A percentile compares a stretch with the other conserved stretches of the same genome.
phyloP scores from a whole-genome alignment of 2,329 filamentous ascomycete species.

The Venturia asperata region DNA sequence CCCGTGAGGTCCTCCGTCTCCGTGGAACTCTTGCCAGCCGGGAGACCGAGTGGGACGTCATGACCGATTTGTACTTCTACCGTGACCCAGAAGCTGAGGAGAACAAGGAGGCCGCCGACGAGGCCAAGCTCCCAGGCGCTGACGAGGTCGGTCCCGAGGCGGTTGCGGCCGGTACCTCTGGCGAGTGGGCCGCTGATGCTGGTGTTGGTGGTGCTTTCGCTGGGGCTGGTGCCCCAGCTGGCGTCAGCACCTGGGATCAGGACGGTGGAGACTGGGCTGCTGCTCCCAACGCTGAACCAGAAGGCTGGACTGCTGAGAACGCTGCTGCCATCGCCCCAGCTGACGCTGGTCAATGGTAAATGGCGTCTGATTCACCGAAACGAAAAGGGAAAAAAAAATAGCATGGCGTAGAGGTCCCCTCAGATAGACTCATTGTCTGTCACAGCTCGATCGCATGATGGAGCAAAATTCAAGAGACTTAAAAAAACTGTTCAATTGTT shows the following conservation, averaged over 20 bases:
- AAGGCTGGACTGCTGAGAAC: constrained; percentile 30
- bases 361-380: constrained; percentile 23
- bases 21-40: constrained; percentile 93
- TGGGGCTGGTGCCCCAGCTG: constrained; percentile 51
- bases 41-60: constrained; percentile 97
- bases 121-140: constrained; percentile 73
- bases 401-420: constrained; percentile 16
- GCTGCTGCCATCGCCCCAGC: constrained; percentile 29
- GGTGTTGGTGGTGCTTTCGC: constrained; percentile 60
- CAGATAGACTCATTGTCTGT: constrained; percentile 18
- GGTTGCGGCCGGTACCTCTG: constrained; percentile 71
- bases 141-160: constrained; percentile 77
- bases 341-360: constrained; percentile 41
- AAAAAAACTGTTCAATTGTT: not conserved
- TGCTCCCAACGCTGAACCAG: constrained; percentile 35
- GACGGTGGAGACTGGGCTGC: constrained; percentile 63
- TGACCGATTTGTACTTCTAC: constrained; percentile 99
- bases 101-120: constrained; percentile 87
- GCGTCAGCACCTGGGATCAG: constrained; percentile 54
- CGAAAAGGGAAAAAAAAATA: constrained; percentile 21
- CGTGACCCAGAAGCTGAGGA: constrained; percentile 99
- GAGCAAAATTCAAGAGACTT: constrained; percentile 7
- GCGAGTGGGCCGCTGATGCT: constrained; percentile 78
- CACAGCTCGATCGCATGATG: constrained; percentile 6
- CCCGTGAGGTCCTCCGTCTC: constrained; percentile 98